Base-by-base conservation (phyloP, 257 asterid genomes). In the Lycium barbarum region DNA sequence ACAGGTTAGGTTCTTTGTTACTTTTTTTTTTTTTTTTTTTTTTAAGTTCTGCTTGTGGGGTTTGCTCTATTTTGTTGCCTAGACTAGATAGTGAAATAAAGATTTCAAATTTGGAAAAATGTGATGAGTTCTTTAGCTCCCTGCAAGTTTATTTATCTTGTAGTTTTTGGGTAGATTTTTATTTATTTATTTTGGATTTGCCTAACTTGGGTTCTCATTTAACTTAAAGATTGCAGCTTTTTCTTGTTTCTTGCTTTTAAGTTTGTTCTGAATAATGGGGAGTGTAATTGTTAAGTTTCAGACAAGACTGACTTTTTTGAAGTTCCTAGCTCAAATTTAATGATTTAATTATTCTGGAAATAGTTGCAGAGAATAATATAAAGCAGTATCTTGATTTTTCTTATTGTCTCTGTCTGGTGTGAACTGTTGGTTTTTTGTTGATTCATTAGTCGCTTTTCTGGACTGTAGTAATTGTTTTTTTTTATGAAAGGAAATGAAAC, bases 401-500 rank as follows among this genome's bases (percentile, higher is more conserved):
- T 70, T 66, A 66, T 83, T 84, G 90, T 59, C 84, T 88, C 74
- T 83, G 84, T 85, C 86, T 83, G 81, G 86, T 59, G 83, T 89
- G 85, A 84, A 82, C 89, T 86, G 88, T 84, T 89, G 82, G 70
- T 72, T 82, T 90, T 87, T 91, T 89, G 88, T 85, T 83, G 86
- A 81, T 87, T 90, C 87, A 78, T 74, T 86, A 85, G 72, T 85
- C 84, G 90, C 88, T 90, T 90, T 90, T 88, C 85, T 86, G 83
- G 86, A 81, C 67, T 89, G 86, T 82, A 88, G 17, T 83, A 2
- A 8, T 82, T 65, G 26, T 63, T 18, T 55, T 63, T 18, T 55
- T 26, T 79, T 18, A 43, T 79, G n/a, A 9, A 13, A 79, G 9
- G 59, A 43, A 53, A 22, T 12, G 62, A 10, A 54, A 12, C 8